phyloP scores from a whole-genome alignment of 768 basidiomycete genomes.

The Brasilioporus rufonigricans region DNA sequence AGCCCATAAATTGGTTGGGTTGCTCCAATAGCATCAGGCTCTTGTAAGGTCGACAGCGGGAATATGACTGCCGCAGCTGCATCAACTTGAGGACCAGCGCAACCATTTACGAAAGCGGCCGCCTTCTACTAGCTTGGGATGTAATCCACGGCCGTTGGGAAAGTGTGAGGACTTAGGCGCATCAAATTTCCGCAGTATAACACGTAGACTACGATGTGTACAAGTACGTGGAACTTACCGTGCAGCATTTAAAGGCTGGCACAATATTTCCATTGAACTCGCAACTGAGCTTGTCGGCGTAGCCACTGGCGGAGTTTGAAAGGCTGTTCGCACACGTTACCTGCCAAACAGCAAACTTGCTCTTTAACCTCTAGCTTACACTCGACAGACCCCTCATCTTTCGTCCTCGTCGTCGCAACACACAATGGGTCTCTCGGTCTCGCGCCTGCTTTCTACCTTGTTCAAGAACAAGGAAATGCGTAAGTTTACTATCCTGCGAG shows the following conservation, averaged over 20 bases:
- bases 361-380: conserved; percentile 28
- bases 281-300: neutral
- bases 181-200: conserved; percentile 4
- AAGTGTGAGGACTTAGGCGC: neutral
- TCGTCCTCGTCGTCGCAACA: conserved; percentile 32
- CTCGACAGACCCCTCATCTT: conserved; percentile 27
- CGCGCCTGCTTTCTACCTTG: conserved; percentile 73
- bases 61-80: too few species aligned
- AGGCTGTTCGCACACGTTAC: conserved; percentile 31
- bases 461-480: conserved; percentile 99
- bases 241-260: neutral
- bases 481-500: conserved; percentile 43
- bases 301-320: conserved; percentile 36
- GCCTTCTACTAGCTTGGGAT: neutral
- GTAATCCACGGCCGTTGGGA: neutral
- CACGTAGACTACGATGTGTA: conserved; percentile 18
- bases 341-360: conserved; percentile 33
- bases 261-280: neutral
- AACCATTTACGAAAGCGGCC: neutral
- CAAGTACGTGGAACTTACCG: conserved; percentile 13
- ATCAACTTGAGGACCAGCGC: too few species aligned
- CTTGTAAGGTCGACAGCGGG: too few species aligned
- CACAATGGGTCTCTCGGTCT: conserved; percentile 79
- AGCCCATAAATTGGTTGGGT: too few species aligned
- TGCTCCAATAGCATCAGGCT: too few species aligned